Base-by-base conservation (phyloP, 1,284 basidiomycete species). In the Porphyrellus sp. region DNA sequence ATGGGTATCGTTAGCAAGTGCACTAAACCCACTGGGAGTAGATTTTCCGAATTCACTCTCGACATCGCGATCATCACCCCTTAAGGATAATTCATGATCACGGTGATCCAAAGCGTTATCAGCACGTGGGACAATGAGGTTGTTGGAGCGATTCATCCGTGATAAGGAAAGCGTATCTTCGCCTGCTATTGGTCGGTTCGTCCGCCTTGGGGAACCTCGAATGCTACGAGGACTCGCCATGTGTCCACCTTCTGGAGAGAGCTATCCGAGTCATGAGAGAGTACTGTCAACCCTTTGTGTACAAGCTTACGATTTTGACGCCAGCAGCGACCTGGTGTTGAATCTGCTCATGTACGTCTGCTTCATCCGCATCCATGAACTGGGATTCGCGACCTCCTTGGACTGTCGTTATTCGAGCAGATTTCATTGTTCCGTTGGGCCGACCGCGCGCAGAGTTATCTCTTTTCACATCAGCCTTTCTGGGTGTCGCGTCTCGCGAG, bases 281-380 rank as follows among this genome's bases (percentile, higher is more conserved):
- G 50, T 33, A 44, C 20, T 27, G 24, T n/a, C 20, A 44, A 30
- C n/a, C 24, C 23, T 49, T 33, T 40, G n/a, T 43, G 45, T 49
- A 47, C 51, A 60, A 38, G 68, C 81, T 59, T 64, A 89, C 86
- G 59, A 86, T 76, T 52, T 83, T 83, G 24, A 82, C 82, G 23
- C 91, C 89, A 47, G 83, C 84, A 31, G 81, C 86, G 39, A 95
- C 70, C 55, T 89, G 86, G 57, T 88, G 83, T 63, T 93, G 88
- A 45, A 94, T 87, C 65, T 93, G 90, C 59, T 87, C 85, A 58
- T 89, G 81, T 5, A 89, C 91, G 55, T 85, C 78, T n/a, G 85
- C 88, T 54, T 94, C 93, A 58, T 93, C 89, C 6, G 92, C 93
- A 67, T 94, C 92, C 82, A 91, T 85, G 63, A 95, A 95, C 63